Percentiles rank a stretch among this genome's conserved stretches.
Conservation (phyloP, 139 green algal genomes). For the Picochlorum sp. region DNA sequence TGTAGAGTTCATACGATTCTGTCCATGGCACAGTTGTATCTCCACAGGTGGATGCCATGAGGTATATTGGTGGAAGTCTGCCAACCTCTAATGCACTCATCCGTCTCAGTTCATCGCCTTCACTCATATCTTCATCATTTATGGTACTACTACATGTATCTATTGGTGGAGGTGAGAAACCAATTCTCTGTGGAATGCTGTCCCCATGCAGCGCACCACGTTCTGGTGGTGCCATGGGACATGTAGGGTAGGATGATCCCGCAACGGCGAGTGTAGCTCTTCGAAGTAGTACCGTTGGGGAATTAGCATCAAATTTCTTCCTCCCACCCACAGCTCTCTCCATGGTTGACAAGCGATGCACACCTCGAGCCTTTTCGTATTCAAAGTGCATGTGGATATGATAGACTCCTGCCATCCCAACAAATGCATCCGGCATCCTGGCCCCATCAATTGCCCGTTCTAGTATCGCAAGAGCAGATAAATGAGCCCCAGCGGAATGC, state of each 20-base stretch:
- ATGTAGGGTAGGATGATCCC: background rate
- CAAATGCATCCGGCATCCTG: slow-evolving; percentile 33
- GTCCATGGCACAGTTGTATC: slow-evolving; percentile 54
- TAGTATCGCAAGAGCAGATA: slow-evolving; percentile 60
- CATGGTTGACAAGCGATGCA: slow-evolving; percentile 77
- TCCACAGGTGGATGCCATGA: slow-evolving; percentile 36
- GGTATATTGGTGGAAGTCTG: slow-evolving; percentile 38
- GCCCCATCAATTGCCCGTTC: slow-evolving; percentile 20
- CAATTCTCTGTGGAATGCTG: slow-evolving; percentile 24
- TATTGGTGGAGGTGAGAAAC: background rate
- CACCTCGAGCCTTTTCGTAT: slow-evolving; percentile 56
- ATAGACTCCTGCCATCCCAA: slow-evolving; percentile 60
- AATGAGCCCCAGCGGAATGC: slow-evolving; percentile 67
- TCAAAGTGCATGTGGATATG: slow-evolving; percentile 75
- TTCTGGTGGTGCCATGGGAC: background rate
- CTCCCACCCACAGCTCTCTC: slow-evolving; percentile 59
- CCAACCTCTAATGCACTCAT: background rate
- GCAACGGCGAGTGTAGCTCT: background rate
- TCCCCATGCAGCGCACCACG: slow-evolving; percentile 21
- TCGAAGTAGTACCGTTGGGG: slow-evolving; percentile 54
- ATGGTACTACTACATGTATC: background rate
- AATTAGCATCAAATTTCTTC: slow-evolving; percentile 48
- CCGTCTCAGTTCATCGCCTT: background rate
- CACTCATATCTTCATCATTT: background rate
- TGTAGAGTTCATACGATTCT: slow-evolving; percentile 46